These are phyloP conservation scores for Lactarius hatsudake DNA, from an alignment of 768 basidiomycete genomes.

Conservation along the genomic window DNA sequence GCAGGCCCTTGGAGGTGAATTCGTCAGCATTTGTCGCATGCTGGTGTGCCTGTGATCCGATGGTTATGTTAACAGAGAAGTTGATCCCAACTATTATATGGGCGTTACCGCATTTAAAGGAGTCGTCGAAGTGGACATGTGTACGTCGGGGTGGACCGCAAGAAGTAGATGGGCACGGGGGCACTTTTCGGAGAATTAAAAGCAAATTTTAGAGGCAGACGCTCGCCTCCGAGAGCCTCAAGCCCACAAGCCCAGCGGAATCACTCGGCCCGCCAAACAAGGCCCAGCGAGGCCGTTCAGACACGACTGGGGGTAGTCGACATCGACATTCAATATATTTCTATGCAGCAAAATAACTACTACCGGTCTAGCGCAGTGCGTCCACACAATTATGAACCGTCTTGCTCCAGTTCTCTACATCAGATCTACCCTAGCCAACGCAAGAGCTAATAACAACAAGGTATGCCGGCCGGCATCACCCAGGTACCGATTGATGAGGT, in stretches of 20 bases:
- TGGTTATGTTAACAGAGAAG: constrained; percentile 13
- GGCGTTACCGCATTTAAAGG: constrained; percentile 31
- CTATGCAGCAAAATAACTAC: background rate
- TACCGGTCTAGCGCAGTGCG: background rate
- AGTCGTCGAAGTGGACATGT: constrained; percentile 30
- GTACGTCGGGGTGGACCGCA: background rate
- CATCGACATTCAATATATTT: constrained; percentile 8
- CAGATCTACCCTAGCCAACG: constrained; percentile 20
- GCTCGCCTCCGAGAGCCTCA: constrained; percentile 7
- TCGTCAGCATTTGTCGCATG: constrained; percentile 83
- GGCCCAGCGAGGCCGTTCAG: background rate
- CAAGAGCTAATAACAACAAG: constrained; percentile 1
- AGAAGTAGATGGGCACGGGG: background rate
- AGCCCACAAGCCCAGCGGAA: constrained; percentile 6
- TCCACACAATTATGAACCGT: constrained; percentile 16
- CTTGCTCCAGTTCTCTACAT: constrained; percentile 19
- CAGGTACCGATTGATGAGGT: background rate
- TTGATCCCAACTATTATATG: background rate
- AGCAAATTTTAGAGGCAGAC: constrained; percentile 3
- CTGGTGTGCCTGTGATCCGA: constrained; percentile 64
- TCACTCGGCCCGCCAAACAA: constrained; percentile 13
- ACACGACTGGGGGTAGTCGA: background rate
- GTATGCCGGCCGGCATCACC: background rate
- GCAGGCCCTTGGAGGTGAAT: constrained; percentile 58
- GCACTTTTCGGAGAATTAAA: constrained; percentile 5